Percentiles rank a stretch among this genome's conserved stretches.
Conservation (phyloP, 2,329 filamentous ascomycete genomes). For the Phoma sp. region DNA sequence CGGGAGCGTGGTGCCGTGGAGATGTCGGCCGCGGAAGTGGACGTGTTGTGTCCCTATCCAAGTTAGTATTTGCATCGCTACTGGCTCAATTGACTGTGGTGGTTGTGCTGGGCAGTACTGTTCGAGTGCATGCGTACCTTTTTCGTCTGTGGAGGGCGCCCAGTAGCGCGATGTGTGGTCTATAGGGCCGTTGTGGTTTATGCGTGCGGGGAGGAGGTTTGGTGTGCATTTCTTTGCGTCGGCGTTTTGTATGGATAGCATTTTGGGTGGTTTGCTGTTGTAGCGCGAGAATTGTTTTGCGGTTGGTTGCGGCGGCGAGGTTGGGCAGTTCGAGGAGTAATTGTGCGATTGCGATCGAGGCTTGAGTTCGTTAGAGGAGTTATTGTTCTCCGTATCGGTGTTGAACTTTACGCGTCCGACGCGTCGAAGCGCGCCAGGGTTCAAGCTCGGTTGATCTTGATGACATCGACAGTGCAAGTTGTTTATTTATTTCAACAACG, state of each 20-base stretch:
- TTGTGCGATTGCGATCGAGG: too few species aligned
- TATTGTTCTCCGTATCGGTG: neutral
- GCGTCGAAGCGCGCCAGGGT: constrained; percentile 19
- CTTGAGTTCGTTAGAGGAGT: too few species aligned
- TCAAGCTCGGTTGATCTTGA: constrained; percentile 7
- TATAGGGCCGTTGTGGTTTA: constrained; percentile 79
- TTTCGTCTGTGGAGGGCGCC: constrained; percentile 62
- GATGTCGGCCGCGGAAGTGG: constrained; percentile 72
- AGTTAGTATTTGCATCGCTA: too few species aligned
- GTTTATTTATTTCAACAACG: neutral
- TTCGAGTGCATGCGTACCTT: too few species aligned
- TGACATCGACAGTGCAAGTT: neutral
- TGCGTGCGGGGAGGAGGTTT: constrained; percentile 80
- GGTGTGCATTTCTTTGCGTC: constrained; percentile 58
- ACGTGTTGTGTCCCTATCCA: constrained; percentile 34
- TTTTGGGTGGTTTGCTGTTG: constrained; percentile 27
- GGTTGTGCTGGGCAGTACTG: too few species aligned
- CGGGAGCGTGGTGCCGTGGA: constrained; percentile 70
- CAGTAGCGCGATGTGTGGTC: constrained; percentile 72
- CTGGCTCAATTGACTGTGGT: too few species aligned
- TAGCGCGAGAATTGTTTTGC: too few species aligned
- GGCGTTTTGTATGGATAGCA: constrained; percentile 55
- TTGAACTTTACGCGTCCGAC: constrained; percentile 10
- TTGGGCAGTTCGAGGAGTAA: too few species aligned
- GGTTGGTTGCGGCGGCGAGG: too few species aligned